These are phyloP conservation scores for Mycena sanguinolenta DNA, from an alignment of 768 basidiomycete species.

Conservation along the genomic window DNA sequence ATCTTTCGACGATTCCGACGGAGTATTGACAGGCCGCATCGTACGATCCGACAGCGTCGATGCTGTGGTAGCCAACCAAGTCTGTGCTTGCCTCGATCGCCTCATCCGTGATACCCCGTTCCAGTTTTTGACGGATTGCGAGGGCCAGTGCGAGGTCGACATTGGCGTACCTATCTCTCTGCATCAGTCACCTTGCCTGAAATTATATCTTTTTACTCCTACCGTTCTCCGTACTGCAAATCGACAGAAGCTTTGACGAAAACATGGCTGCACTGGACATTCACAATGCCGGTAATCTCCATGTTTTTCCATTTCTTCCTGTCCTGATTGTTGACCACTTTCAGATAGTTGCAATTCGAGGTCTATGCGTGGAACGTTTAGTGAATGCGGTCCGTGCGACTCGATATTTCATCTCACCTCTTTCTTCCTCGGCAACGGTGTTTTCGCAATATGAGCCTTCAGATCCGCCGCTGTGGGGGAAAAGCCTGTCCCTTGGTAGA, in stretches of 20 bases:
- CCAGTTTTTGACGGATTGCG: constrained; percentile 23
- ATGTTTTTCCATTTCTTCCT: constrained; percentile 42
- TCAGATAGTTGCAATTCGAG: constrained; percentile 40
- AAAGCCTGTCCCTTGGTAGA: constrained; percentile 25
- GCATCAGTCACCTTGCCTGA: not conserved
- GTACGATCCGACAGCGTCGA: constrained; percentile 20
- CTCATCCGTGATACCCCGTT: not conserved
- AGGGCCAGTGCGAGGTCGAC: constrained; percentile 26
- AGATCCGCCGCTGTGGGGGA: constrained; percentile 32
- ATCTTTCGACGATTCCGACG: constrained; percentile 20
- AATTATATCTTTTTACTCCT: not conserved
- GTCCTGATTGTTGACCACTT: constrained; percentile 41
- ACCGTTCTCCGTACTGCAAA: constrained; percentile 39
- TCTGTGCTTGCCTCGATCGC: not conserved
- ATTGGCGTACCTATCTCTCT: constrained; percentile 26
- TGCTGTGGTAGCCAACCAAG: not conserved
- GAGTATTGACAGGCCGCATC: constrained; percentile 35
- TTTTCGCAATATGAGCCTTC: constrained; percentile 24
- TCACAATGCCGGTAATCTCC: constrained; percentile 38
- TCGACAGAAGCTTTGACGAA: constrained; percentile 35
- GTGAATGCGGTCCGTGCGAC: not conserved
- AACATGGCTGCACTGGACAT: constrained; percentile 38
- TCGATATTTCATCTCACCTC: not conserved
- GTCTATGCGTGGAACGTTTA: constrained; percentile 29
- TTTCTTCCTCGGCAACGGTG: not conserved